phyloP scores from a whole-genome alignment of 2,329 filamentous ascomycete species.

The Thyridium curvatum region DNA sequence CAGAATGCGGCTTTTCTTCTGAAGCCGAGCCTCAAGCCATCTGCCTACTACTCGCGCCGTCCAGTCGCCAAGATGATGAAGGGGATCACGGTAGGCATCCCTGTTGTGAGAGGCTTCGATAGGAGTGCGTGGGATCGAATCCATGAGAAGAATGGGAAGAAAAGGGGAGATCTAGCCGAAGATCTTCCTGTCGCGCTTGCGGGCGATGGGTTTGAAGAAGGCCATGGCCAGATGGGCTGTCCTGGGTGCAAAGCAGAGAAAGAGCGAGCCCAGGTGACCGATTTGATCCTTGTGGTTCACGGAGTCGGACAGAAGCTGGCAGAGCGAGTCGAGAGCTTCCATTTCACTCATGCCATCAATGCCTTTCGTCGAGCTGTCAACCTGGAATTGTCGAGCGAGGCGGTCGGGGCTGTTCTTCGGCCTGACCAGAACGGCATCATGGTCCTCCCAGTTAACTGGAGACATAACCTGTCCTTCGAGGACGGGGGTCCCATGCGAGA shows the following conservation, averaged over 20 bases:
- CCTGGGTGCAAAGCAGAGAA: slow-evolving; percentile 58
- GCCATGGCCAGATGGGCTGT: slow-evolving; percentile 28
- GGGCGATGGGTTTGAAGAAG: not conserved
- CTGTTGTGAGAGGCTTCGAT: slow-evolving; percentile 86
- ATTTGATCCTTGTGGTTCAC: slow-evolving; percentile 85
- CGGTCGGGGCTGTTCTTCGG: slow-evolving; percentile 69
- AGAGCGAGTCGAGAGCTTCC: slow-evolving; percentile 89
- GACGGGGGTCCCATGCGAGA: slow-evolving; percentile 55
- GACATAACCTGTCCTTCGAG: slow-evolving; percentile 80
- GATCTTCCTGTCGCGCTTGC: slow-evolving; percentile 1
- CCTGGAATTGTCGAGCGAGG: slow-evolving; percentile 68
- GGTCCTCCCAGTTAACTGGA: slow-evolving; percentile 93
- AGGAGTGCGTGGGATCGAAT: slow-evolving; percentile 68
- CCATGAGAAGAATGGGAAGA: slow-evolving; percentile 38
- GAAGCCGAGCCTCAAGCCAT: slow-evolving; percentile 79
- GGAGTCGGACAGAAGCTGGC: slow-evolving; percentile 96
- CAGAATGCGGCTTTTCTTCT: slow-evolving; percentile 72
- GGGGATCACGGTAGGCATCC: slow-evolving; percentile 74
- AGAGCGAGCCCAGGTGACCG: slow-evolving; percentile 65
- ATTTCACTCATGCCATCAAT: slow-evolving; percentile 96
- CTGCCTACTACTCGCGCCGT: slow-evolving; percentile 73
- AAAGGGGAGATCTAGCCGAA: slow-evolving; percentile 4
- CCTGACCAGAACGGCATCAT: slow-evolving; percentile 82
- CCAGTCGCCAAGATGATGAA: slow-evolving; percentile 82
- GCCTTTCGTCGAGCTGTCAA: slow-evolving; percentile 82